A percentile compares a stretch with the other conserved stretches of the same genome.
Conservation (phyloP, 768 basidiomycete genomes). For the Mycena venus region DNA sequence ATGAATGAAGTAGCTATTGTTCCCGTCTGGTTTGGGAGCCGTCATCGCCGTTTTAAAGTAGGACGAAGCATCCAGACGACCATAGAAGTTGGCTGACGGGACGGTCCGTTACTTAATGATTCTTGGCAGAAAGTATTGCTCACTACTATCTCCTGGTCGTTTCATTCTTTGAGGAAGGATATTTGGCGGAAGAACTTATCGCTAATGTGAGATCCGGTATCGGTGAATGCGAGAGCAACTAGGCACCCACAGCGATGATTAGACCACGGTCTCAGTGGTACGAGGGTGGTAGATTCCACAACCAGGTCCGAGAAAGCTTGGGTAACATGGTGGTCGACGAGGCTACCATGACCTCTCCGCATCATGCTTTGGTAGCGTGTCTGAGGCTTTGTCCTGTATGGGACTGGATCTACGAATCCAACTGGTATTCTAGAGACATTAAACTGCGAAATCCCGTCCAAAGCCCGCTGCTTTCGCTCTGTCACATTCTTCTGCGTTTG, state of each 20-base stretch:
- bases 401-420: constrained; percentile 13
- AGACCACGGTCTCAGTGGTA: constrained; percentile 10
- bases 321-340: constrained; percentile 10
- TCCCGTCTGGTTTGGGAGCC: not conserved
- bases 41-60: constrained; percentile 24
- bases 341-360: not conserved
- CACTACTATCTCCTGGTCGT: not conserved
- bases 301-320: not conserved
- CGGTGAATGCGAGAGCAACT: no score
- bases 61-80: not conserved
- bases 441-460: constrained; percentile 3
- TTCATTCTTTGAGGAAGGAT: not conserved
- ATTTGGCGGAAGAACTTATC: not conserved
- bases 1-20: not conserved
- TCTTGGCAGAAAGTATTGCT: not conserved
- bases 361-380: constrained; percentile 49
- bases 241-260: constrained; percentile 9
- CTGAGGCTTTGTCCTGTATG: constrained; percentile 55
- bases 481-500: not conserved
- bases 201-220: not conserved
- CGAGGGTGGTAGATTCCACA: not conserved
- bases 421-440: constrained; percentile 4
- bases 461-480: no score
- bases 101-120: no score
- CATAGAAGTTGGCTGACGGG: not conserved